Evolutionary conservation across 2,329 filamentous ascomycete species (phyloP), one percentile per base, ranked within the genome.

Genomic region (Amauroascus verrucosus): DNA sequence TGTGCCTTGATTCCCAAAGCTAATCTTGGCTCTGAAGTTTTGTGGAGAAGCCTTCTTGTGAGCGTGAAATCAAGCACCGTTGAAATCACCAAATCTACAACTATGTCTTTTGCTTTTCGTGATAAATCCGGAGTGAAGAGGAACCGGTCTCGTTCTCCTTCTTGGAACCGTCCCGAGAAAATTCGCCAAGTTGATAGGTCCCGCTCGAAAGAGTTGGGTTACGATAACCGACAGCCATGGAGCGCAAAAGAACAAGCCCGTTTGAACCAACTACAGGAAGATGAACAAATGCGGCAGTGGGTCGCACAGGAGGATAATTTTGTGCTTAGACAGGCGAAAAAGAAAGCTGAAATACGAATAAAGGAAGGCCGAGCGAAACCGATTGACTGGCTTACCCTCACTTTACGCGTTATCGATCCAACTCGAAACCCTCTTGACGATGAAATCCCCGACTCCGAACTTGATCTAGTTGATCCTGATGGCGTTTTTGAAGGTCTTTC

Each of bases 291-390:
- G 59, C 77, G 83, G 24, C 79, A 85, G 64, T 98, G 93, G 77
- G 87, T 97, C 18, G 87, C 91, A 50, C 87, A 95, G 62, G 93
- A 98, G 69, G 93, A 98, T 73, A 84, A 85, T 59, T 98, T 98
- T 65, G 93, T 97, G 54, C 75, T 98, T 64, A 90, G 89, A 70
- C 93, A 98, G 72, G 86, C 91, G 45, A 98, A 97, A 77, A 97
- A 94, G 75, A 97, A 96, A 75, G 91, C 93, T 40, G 87, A 90
- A 59, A 94, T 98, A 61, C 85, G 93, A 38, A 89, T 97, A 44
- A 87, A 89, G 61, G 90, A 94, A 69, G 86, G 86, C 9, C 82
- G 94, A 60, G 90, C 91, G 53, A 90, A 88, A 65, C 86, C 91
- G 8, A 91, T 97, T 63, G 93, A 98, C 72, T 90, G 87, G 77